Evolutionary conservation across 352 stramenopile species (phyloP).

Genomic region (Globisporangium cederbergense): DNA sequence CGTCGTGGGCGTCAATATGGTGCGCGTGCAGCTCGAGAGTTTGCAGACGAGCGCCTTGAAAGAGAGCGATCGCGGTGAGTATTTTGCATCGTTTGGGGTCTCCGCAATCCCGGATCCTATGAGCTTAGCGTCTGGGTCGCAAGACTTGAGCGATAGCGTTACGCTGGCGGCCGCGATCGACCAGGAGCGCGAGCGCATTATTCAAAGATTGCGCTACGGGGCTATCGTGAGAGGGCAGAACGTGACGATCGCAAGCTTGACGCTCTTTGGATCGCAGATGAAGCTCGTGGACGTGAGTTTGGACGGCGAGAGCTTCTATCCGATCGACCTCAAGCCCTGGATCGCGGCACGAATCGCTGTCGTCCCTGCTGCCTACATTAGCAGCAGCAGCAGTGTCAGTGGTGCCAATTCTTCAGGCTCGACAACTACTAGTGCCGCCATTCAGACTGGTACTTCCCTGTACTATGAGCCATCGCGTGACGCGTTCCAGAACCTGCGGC

Average conservation of each 20-base stretch:
- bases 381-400: too few relatives aligned
- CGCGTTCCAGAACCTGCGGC: constrained; percentile 25
- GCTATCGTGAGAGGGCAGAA: constrained; percentile 11
- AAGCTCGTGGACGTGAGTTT: constrained; percentile 17
- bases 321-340: constrained; percentile 30
- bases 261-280: constrained; percentile 22
- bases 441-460: neutral
- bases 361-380: neutral
- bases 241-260: constrained; percentile 21
- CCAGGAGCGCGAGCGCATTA: constrained; percentile 21
- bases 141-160: neutral
- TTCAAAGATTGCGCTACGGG: constrained; percentile 17
- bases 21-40: constrained; percentile 25
- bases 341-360: constrained; percentile 19
- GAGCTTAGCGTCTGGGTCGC: neutral
- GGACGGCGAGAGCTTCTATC: constrained; percentile 30
- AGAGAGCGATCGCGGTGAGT: constrained; percentile 15
- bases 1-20: constrained; percentile 14
- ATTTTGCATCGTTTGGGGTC: constrained; percentile 21
- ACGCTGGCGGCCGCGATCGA: constrained; percentile 12
- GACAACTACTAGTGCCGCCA: neutral
- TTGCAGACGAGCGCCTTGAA: constrained; percentile 22
- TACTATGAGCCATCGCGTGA: neutral
- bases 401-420: neutral
- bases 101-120: constrained; percentile 19